Percentiles rank a stretch among this genome's conserved stretches.
phyloP scores from a whole-genome alignment of 2,329 filamentous ascomycete genomes.

The Thyridium curvatum region DNA sequence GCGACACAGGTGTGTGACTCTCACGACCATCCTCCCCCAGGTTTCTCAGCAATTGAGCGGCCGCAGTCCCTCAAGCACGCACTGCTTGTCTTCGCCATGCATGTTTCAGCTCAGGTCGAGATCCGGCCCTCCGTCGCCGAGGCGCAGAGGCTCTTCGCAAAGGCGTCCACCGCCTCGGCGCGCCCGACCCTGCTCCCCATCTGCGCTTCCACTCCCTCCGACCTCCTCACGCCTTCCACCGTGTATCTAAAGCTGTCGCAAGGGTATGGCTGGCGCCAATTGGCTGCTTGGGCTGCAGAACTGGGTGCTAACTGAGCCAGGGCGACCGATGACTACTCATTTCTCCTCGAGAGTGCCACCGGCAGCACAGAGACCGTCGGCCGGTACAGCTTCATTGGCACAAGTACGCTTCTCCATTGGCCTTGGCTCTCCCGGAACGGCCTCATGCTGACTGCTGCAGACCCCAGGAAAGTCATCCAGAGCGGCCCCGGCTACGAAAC shows the following conservation, averaged over 20 bases:
- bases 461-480: slow-evolving; percentile 71
- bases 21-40: no score
- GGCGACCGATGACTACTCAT: slow-evolving; percentile 57
- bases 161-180: slow-evolving; percentile 9
- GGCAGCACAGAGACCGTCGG: slow-evolving; percentile 75
- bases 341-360: slow-evolving; percentile 92
- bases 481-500: slow-evolving; percentile 85
- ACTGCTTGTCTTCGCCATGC: no score
- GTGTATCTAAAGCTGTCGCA: slow-evolving; percentile 88
- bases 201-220: slow-evolving; percentile 77
- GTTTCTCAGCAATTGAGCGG: no score
- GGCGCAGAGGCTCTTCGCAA: slow-evolving; percentile 12
- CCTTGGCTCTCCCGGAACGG: not conserved
- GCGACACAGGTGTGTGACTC: no score
- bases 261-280: slow-evolving; percentile 20
- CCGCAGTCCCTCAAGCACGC: no score
- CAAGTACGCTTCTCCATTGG: slow-evolving; percentile 9
- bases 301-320: slow-evolving; percentile 5
- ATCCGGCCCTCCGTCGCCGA: slow-evolving; percentile 14
- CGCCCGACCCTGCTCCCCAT: slow-evolving; percentile 65
- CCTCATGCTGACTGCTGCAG: slow-evolving; percentile 36
- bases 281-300: not conserved
- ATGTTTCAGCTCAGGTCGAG: slow-evolving; percentile 8
- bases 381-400: slow-evolving; percentile 88
- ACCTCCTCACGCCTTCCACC: slow-evolving; percentile 88